phyloP scores from a whole-genome alignment of 148 eudicot species.

The Amaranthus hypochondriacus region DNA sequence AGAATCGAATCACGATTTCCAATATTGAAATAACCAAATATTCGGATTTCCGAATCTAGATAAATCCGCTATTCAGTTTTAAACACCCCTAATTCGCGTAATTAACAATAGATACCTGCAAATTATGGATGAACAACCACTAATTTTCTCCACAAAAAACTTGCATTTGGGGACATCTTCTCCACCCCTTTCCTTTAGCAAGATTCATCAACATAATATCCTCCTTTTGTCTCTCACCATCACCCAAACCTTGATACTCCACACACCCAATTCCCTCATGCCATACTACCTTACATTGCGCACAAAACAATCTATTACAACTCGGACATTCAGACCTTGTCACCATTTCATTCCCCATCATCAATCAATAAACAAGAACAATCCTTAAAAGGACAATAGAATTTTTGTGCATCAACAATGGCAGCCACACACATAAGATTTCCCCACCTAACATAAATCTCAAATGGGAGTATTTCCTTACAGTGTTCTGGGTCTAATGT shows the following conservation, averaged over 20 bases:
- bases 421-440: slow-evolving; percentile 42
- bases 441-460: slow-evolving; percentile 52
- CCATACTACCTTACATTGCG: slow-evolving; percentile 58
- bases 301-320: slow-evolving; percentile 58
- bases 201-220: slow-evolving; percentile 52
- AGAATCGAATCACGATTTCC: too few relatives aligned
- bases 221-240: slow-evolving; percentile 48
- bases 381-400: slow-evolving; percentile 50
- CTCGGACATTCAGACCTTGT: slow-evolving; percentile 46
- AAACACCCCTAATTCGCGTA: too few relatives aligned
- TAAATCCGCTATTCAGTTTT: too few relatives aligned
- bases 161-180: slow-evolving; percentile 66
- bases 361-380: slow-evolving; percentile 47
- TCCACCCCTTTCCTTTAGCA: slow-evolving; percentile 57
- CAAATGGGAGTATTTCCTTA: slow-evolving; percentile 33
- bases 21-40: too few relatives aligned
- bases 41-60: too few relatives aligned
- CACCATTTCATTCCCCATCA: slow-evolving; percentile 28
- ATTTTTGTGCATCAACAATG: slow-evolving; percentile 40
- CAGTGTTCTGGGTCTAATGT: slow-evolving; percentile 45
- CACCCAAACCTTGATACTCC: slow-evolving; percentile 39
- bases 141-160: slow-evolving; percentile 45
- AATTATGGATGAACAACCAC: slow-evolving; percentile 52
- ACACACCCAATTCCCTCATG: slow-evolving; percentile 48
- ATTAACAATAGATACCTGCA: slow-evolving; percentile 41